Evolutionary conservation across 768 basidiomycete genomes (phyloP), one percentile per base, ranked within the genome.

Genomic region (Neoboletus subvelutipes): DNA sequence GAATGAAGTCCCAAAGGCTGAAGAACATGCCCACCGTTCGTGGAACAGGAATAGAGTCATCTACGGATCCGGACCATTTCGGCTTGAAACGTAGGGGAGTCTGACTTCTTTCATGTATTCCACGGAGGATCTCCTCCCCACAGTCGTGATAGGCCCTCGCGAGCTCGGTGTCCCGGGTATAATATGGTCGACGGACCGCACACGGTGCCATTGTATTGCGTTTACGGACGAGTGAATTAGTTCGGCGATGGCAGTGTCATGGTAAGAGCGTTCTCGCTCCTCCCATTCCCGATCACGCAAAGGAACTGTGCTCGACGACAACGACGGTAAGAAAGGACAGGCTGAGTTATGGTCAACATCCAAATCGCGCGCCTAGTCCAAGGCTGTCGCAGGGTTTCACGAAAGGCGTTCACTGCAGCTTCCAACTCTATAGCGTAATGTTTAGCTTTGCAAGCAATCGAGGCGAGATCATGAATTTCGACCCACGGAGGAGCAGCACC

Each of bases 401-500:
- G 84, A 72, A 93, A 93, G 3, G 81, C 74, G 6, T 65, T 66
- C 1, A 87, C 71, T 1, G 88, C 78, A 1, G 72, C 69, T 39
- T 94, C 92, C 22, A 94, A 79, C 59, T 90, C 89, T 88, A 51
- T 8, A 28, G 5, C 24, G 33, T 37, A 54, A 28, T n/a, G 42
- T 53, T 59, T 15, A 63, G 33, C 26, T n/a, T n/a, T 33, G 26
- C n/a, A 26, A 24, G 37, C 26, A 58, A 50, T n/a, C 22, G 40
- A 26, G 45, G n/a, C n/a, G 29, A 17, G 42, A 22, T 36, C n/a
- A 29, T 13, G 10, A 22, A 91, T 64, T 72, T 94, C 91, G 1
- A 94, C 85, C 92, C 92, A 94, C 4, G 90, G 87, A 31, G 92
- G 92, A 4, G 84, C 82, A 7, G 87, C 88, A n/a, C 88, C 90